phyloP scores from a whole-genome alignment of 169 alveolate species.

The Perkinsus chesapeaki region DNA sequence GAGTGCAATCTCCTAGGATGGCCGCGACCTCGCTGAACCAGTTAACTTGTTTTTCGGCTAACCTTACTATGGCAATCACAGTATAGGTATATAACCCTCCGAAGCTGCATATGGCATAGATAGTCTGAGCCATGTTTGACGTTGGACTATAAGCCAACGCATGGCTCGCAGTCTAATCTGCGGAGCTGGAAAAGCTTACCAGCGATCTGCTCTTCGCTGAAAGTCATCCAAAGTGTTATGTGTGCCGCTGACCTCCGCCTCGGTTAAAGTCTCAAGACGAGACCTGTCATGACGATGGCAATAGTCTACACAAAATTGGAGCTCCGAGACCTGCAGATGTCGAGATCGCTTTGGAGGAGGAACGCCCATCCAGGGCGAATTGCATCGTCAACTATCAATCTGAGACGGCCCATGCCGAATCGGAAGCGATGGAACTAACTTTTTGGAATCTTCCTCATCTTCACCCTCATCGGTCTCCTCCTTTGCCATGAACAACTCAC shows the following conservation, averaged over 20 bases:
- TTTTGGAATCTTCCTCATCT: constrained; percentile 25
- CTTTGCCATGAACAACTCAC: constrained; percentile 38
- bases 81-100: too few relatives aligned
- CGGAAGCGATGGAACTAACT: background rate
- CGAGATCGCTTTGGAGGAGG: background rate
- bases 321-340: background rate
- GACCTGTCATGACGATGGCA: background rate
- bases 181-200: too few relatives aligned
- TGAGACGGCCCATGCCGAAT: background rate
- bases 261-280: background rate
- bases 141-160: too few relatives aligned
- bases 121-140: too few relatives aligned
- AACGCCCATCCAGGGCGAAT: background rate
- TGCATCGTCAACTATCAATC: background rate
- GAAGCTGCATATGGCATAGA: too few relatives aligned
- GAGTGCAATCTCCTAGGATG: too few relatives aligned
- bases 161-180: too few relatives aligned
- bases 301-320: background rate
- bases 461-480: constrained; percentile 39
- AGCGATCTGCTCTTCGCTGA: background rate
- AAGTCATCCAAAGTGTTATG: background rate
- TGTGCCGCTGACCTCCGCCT: background rate
- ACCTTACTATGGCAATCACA: too few relatives aligned
- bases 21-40: too few relatives aligned
- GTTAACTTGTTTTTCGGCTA: too few relatives aligned